These are phyloP conservation scores for Sonneratia caseolaris DNA, from an alignment of 345 rosid genomes.

Conservation along the genomic window DNA sequence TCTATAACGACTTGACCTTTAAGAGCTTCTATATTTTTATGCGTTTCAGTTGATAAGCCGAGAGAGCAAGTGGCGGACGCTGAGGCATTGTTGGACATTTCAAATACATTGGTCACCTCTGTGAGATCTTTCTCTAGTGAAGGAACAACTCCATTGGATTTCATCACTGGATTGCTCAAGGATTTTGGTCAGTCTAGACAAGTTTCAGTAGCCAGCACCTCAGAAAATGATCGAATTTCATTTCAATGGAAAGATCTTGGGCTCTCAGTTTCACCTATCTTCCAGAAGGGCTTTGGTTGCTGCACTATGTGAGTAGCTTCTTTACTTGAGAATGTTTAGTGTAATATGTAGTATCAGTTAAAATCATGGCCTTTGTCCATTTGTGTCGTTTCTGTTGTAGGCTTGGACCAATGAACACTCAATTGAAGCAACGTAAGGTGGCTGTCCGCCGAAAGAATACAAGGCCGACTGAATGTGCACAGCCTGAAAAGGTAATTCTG, in stretches of 20 bases:
- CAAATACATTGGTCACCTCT: constrained; percentile 55
- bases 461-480: constrained; percentile 42
- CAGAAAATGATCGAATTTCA: constrained; percentile 24
- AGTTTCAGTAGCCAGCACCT: constrained; percentile 21
- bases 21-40: background rate
- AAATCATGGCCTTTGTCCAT: background rate
- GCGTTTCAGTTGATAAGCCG: constrained; percentile 55
- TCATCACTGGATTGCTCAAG: constrained; percentile 35
- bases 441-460: constrained; percentile 34
- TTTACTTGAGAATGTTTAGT: background rate
- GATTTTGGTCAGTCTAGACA: constrained; percentile 37
- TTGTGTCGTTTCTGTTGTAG: constrained; percentile 23
- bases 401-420: constrained; percentile 88
- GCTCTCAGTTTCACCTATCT: constrained; percentile 40
- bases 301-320: constrained; percentile 63
- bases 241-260: constrained; percentile 78
- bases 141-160: constrained; percentile 57
- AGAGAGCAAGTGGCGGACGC: constrained; percentile 95
- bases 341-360: background rate
- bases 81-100: constrained; percentile 65
- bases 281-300: constrained; percentile 40
- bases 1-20: background rate
- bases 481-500: constrained; percentile 66
- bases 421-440: constrained; percentile 53
- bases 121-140: constrained; percentile 57